A percentile compares a stretch with the other conserved stretches of the same genome.
Conservation (phyloP, 495 filamentous ascomycete genomes). For the Amorphotheca resinae region DNA sequence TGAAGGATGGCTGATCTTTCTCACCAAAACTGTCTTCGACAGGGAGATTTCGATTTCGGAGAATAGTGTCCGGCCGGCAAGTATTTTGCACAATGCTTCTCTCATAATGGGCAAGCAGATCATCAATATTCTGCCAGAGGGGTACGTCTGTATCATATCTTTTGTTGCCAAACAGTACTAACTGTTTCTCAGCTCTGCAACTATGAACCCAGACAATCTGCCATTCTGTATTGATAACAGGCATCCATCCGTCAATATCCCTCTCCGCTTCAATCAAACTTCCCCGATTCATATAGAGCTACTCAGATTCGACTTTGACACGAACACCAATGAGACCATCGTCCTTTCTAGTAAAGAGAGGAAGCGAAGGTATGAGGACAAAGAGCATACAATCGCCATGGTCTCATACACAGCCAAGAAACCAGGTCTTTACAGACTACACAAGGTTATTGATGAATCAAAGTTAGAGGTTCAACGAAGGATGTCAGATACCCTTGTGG, state of each 20-base stretch:
- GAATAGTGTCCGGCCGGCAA: constrained; percentile 70
- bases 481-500: constrained; percentile 64
- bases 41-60: constrained; percentile 84
- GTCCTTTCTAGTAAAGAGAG: constrained; percentile 54
- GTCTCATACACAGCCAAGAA: constrained; percentile 57
- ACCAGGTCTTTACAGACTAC: constrained; percentile 72
- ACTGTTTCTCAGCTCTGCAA: constrained; percentile 48
- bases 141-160: constrained; percentile 37
- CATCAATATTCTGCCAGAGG: constrained; percentile 93
- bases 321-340: constrained; percentile 63
- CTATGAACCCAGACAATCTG: constrained; percentile 64
- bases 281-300: constrained; percentile 77
- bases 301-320: constrained; percentile 69
- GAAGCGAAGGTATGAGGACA: neutral
- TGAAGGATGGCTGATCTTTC: constrained; percentile 49
- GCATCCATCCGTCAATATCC: constrained; percentile 49
- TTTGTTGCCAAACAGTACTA: constrained; percentile 7
- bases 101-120: constrained; percentile 91
- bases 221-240: constrained; percentile 67
- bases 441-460: constrained; percentile 78
- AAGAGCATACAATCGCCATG: constrained; percentile 7
- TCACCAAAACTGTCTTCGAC: constrained; percentile 71
- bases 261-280: constrained; percentile 87
- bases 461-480: constrained; percentile 79
- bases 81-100: constrained; percentile 78